A percentile compares a stretch with the other conserved stretches of the same genome.
phyloP scores from a whole-genome alignment of 2,329 filamentous ascomycete genomes.

The Penicillium sp. region DNA sequence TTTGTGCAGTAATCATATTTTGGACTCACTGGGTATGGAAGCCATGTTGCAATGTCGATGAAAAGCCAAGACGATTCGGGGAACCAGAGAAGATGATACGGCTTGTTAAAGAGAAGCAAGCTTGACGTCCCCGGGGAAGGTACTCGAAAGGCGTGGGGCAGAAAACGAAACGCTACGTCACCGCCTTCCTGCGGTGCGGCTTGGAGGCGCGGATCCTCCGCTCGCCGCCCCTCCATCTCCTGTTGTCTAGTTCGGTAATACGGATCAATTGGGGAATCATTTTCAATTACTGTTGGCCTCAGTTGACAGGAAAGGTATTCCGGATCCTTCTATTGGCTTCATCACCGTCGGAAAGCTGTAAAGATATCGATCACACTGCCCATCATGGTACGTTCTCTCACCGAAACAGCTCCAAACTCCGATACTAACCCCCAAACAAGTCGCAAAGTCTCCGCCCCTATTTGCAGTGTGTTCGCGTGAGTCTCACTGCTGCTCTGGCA shows the following conservation, averaged over 20 bases:
- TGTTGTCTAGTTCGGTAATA: neutral
- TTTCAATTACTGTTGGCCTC: too few relatives aligned
- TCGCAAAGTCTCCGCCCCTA: slow-evolving; percentile 22
- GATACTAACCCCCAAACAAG: slow-evolving; percentile 11
- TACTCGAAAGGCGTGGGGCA: slow-evolving; percentile 17
- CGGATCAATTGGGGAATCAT: neutral
- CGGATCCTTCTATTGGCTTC: too few relatives aligned
- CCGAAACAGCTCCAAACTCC: neutral
- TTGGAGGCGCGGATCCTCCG: neutral
- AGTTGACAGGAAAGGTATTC: too few relatives aligned
- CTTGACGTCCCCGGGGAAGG: slow-evolving; percentile 6
- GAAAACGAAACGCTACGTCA: slow-evolving; percentile 23
- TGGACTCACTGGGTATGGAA: slow-evolving; percentile 48
- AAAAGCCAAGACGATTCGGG: neutral
- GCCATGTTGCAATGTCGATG: slow-evolving; percentile 41
- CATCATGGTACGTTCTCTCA: slow-evolving; percentile 25
- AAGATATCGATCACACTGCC: neutral
- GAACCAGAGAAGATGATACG: slow-evolving; percentile 7
- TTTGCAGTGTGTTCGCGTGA: slow-evolving; percentile 77
- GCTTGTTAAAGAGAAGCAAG: slow-evolving; percentile 15
- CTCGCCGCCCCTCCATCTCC: slow-evolving; percentile 1
- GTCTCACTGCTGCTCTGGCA: slow-evolving; percentile 85
- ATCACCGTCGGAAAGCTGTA: neutral
- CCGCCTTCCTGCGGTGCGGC: slow-evolving; percentile 7
- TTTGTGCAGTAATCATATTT: neutral